Base-by-base conservation (phyloP, 1,139 yeast genomes). In the Candida frijolesensis region DNA sequence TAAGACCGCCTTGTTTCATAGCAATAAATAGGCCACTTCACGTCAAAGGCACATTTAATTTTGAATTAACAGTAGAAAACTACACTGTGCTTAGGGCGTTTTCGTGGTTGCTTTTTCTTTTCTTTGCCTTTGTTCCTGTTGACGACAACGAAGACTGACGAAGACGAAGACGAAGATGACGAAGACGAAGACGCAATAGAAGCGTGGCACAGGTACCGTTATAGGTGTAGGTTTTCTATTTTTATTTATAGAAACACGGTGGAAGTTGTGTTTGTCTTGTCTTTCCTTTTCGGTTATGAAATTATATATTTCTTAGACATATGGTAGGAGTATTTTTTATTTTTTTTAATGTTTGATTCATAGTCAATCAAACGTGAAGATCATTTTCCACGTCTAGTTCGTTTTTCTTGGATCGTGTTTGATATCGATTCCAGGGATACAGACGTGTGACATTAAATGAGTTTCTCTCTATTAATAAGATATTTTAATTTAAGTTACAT, bases 161-260 rank as follows among this genome's bases (percentile, higher is more conserved):
- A 22, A 19, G 29, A 38, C 14, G 30, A 38, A 38, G 22, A 37
- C 11, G 12, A 18, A 37, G 19, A 37, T 29, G 19, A 22, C 7
- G 41, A 18, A 10, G 29, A 38, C 41, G 41, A 38, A 22, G 42
- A 38, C 42, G 30, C 30, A 38, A 38, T 29, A 6, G 42, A 38
- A 38, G 16, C 16, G 27, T 22, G 42, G 42, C 42, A 29, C 9
- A 16, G 29, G 29, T 25, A 25, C 29, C 2, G 29, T 25, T 34
- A 14, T 3, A 14, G 37, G 3, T 14, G 18, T 9, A 14, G 15
- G n/a, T 38, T n/a, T 25, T 11, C 11, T 37, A 22, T 22, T 12
- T 22, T 38, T 38, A 38, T 38, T 38, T 22, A 22, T 38, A 38
- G 42, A 38, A 38, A 22, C 42, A 38, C 42, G 30, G 42, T 38